A percentile compares a stretch with the other conserved stretches of the same genome.
Conservation (phyloP, 345 rosid species). For the Salix dunnii region DNA sequence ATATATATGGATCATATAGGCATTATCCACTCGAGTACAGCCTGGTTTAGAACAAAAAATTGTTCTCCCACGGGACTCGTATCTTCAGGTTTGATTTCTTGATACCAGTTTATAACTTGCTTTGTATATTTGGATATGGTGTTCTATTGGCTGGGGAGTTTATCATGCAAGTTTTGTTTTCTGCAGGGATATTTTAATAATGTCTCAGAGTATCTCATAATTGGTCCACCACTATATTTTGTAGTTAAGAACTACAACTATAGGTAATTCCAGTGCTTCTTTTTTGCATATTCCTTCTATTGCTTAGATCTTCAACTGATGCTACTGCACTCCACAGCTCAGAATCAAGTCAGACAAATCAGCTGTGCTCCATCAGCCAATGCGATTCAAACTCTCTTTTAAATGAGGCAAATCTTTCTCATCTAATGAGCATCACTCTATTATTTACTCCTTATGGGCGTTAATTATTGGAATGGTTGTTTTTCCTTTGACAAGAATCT, state of each 20-base stretch:
- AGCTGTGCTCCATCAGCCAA: slow-evolving; percentile 90
- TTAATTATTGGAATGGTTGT: not conserved
- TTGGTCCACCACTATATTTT: slow-evolving; percentile 92
- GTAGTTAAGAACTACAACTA: slow-evolving; percentile 89
- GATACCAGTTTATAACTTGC: not conserved
- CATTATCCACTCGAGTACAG: slow-evolving; percentile 78
- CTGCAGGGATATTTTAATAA: slow-evolving; percentile 84
- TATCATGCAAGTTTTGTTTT: slow-evolving; percentile 10
- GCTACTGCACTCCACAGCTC: slow-evolving; percentile 56
- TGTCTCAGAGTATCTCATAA: slow-evolving; percentile 73
- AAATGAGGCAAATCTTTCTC: slow-evolving; percentile 59
- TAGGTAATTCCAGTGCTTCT: slow-evolving; percentile 47
- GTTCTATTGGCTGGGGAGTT: slow-evolving; percentile 14
- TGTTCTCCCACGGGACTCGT: slow-evolving; percentile 94
- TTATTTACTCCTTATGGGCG: not conserved
- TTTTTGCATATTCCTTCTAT: not conserved
- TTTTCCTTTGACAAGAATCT: slow-evolving; percentile 9
- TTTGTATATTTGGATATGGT: slow-evolving; percentile 6
- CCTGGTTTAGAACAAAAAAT: slow-evolving; percentile 94
- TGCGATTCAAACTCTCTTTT: slow-evolving; percentile 81
- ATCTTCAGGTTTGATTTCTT: slow-evolving; percentile 74
- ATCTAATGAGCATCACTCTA: not conserved
- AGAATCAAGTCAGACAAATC: slow-evolving; percentile 81
- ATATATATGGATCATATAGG: slow-evolving; percentile 44
- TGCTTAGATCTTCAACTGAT: not conserved